These are phyloP conservation scores for Leccinum subspadiceum DNA, from an alignment of 1,284 basidiomycete species.

Conservation along the genomic window DNA sequence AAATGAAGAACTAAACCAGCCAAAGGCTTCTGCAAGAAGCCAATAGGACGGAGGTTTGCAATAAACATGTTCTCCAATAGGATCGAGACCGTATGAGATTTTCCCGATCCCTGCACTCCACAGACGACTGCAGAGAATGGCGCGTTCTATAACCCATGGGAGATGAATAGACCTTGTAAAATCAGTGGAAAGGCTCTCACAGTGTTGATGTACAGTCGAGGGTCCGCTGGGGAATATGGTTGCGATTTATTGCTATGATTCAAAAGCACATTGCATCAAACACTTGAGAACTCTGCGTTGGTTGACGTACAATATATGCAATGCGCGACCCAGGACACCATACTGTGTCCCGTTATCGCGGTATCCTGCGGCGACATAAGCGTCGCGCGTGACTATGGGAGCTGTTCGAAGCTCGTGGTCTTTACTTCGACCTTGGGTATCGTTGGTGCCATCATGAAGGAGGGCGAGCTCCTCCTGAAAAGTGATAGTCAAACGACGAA, in stretches of 20 bases:
- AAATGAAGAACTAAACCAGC: conserved; percentile 67
- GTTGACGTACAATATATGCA: conserved; percentile 43
- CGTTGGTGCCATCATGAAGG: conserved; percentile 34
- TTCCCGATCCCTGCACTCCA: conserved; percentile 67
- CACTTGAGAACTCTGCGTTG: background rate
- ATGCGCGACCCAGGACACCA: conserved; percentile 51
- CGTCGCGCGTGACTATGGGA: conserved; percentile 54
- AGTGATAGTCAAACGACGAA: background rate
- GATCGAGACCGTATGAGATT: conserved; percentile 66
- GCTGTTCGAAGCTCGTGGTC: conserved; percentile 50
- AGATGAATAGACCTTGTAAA: background rate
- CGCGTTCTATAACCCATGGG: conserved; percentile 42
- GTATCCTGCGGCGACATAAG: conserved; percentile 39
- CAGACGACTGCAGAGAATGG: conserved; percentile 60
- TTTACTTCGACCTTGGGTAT: conserved; percentile 23
- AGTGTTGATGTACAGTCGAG: conserved; percentile 60
- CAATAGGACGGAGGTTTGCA: conserved; percentile 44
- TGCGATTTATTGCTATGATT: conserved; percentile 30
- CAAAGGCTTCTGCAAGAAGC: conserved; percentile 50
- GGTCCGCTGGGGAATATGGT: conserved; percentile 38
- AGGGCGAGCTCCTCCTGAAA: conserved; percentile 43
- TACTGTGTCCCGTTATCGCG: conserved; percentile 45
- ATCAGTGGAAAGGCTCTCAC: conserved; percentile 29
- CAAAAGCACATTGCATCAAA: background rate
- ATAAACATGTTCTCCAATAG: conserved; percentile 69